Conservation (phyloP, 495 filamentous ascomycete species). For the Evernia prunastri region DNA sequence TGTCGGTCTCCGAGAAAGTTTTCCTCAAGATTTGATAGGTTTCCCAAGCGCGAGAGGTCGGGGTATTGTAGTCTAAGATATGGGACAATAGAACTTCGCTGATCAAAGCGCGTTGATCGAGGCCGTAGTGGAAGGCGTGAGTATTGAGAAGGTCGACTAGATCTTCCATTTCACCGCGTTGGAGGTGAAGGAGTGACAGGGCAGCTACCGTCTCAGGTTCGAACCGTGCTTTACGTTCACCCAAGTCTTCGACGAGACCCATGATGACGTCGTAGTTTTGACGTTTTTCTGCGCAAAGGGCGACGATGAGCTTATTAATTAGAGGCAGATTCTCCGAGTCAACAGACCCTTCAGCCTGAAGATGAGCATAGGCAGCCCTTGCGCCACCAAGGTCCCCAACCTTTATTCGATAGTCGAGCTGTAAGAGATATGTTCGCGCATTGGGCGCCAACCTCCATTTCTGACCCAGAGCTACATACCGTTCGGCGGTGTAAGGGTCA, state of each 20-base stretch:
- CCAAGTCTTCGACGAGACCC: slow-evolving; percentile 66
- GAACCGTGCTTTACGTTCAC: slow-evolving; percentile 60
- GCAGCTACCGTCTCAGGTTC: slow-evolving; percentile 65
- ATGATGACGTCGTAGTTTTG: slow-evolving; percentile 60
- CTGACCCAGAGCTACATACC: slow-evolving; percentile 58
- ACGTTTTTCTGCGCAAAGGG: slow-evolving; percentile 53
- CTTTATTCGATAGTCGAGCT: slow-evolving; percentile 66
- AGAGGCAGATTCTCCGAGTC: slow-evolving; percentile 53
- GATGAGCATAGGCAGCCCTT: slow-evolving; percentile 52
- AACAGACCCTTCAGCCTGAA: slow-evolving; percentile 47
- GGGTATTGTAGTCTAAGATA: slow-evolving; percentile 54
- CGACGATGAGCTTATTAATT: slow-evolving; percentile 69
- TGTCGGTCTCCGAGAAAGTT: slow-evolving; percentile 68
- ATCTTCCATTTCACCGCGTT: slow-evolving; percentile 64
- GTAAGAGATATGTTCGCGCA: slow-evolving; percentile 59
- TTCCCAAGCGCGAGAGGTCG: slow-evolving; percentile 65
- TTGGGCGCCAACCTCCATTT: slow-evolving; percentile 59
- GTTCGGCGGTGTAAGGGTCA: slow-evolving; percentile 64
- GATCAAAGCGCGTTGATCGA: slow-evolving; percentile 56
- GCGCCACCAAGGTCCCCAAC: slow-evolving; percentile 63
- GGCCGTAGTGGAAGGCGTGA: slow-evolving; percentile 55
- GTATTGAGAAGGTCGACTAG: slow-evolving; percentile 71
- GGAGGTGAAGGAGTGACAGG: slow-evolving; percentile 63
- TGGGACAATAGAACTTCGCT: slow-evolving; percentile 58
- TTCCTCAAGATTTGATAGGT: slow-evolving; percentile 69